phyloP scores from a whole-genome alignment of 225 moss, liverwort and hornwort species.

The Physcomitrellopsis africana region DNA sequence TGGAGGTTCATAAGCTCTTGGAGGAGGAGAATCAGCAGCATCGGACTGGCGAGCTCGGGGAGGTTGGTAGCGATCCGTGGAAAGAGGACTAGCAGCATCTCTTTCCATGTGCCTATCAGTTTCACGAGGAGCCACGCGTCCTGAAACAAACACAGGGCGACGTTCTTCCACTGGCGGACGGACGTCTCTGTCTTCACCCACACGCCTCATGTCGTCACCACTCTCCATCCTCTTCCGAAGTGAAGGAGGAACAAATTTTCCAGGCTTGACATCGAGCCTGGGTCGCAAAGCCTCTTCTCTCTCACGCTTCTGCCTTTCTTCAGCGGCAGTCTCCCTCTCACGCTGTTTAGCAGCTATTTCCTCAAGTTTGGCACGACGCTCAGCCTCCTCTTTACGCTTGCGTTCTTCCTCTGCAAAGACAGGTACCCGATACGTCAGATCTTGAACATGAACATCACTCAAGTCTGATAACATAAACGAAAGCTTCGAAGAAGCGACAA shows the following conservation, averaged over 20 bases:
- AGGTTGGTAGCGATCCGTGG: conserved; percentile 47
- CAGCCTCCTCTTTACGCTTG: conserved; percentile 67
- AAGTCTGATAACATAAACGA: neutral
- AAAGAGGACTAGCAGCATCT: conserved; percentile 36
- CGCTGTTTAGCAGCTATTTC: conserved; percentile 81
- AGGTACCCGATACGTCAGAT: too few species aligned
- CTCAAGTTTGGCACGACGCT: conserved; percentile 74
- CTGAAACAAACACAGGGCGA: conserved; percentile 39
- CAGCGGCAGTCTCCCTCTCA: conserved; percentile 75
- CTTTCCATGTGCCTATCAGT: conserved; percentile 46
- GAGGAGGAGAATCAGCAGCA: conserved; percentile 34
- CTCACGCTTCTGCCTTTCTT: conserved; percentile 75
- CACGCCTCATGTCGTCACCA: conserved; percentile 31
- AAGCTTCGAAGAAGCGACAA: neutral
- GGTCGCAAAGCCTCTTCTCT: conserved; percentile 51
- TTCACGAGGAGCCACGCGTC: conserved; percentile 34
- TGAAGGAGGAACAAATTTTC: conserved; percentile 65
- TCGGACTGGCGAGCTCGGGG: conserved; percentile 42
- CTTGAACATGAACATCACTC: neutral
- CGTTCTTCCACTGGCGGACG: conserved; percentile 44
- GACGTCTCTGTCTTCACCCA: conserved; percentile 28
- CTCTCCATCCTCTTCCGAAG: conserved; percentile 57
- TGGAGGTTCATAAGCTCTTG: conserved; percentile 37
- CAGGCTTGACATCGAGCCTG: conserved; percentile 47
- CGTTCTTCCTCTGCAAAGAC: conserved; percentile 66